phyloP scores from a whole-genome alignment of 2,329 filamentous ascomycete species.

The Colletotrichum somersetense region DNA sequence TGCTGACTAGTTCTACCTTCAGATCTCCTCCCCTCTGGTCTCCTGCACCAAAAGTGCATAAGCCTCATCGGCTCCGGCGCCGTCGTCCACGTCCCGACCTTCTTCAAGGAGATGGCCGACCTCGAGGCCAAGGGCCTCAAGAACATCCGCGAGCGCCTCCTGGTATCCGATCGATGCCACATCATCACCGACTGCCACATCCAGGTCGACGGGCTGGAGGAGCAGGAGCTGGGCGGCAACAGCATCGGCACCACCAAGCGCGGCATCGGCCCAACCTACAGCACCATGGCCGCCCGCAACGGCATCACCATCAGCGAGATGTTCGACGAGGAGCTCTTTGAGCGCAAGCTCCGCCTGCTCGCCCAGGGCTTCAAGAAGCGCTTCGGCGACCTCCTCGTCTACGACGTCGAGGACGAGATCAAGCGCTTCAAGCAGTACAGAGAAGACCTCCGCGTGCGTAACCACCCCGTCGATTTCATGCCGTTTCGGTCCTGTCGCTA shows the following conservation, averaged over 20 bases:
- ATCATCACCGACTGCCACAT: constrained; percentile 75
- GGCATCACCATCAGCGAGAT: constrained; percentile 77
- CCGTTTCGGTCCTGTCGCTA: background rate
- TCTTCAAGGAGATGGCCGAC: constrained; percentile 57
- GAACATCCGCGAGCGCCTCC: constrained; percentile 62
- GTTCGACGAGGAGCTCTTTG: constrained; percentile 75
- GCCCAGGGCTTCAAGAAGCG: constrained; percentile 74
- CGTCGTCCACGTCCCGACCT: constrained; percentile 71
- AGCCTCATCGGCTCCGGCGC: constrained; percentile 81
- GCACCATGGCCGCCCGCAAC: constrained; percentile 70
- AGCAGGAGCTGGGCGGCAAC: constrained; percentile 60
- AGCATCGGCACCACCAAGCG: constrained; percentile 54
- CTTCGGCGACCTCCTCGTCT: constrained; percentile 74
- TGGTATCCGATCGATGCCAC: constrained; percentile 73
- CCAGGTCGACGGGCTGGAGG: constrained; percentile 77
- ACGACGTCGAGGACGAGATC: constrained; percentile 79
- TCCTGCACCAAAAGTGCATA: constrained; percentile 77
- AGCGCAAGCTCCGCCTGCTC: constrained; percentile 73
- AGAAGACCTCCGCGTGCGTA: constrained; percentile 30
- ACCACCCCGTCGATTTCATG: background rate
- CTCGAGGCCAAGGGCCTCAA: constrained; percentile 55
- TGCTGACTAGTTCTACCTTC: constrained; percentile 55
- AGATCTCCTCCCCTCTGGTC: constrained; percentile 74
- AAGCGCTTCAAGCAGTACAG: constrained; percentile 42
- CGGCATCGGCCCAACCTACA: constrained; percentile 56